phyloP scores from a whole-genome alignment of 495 filamentous ascomycete genomes.

The Patellaria atrata region DNA sequence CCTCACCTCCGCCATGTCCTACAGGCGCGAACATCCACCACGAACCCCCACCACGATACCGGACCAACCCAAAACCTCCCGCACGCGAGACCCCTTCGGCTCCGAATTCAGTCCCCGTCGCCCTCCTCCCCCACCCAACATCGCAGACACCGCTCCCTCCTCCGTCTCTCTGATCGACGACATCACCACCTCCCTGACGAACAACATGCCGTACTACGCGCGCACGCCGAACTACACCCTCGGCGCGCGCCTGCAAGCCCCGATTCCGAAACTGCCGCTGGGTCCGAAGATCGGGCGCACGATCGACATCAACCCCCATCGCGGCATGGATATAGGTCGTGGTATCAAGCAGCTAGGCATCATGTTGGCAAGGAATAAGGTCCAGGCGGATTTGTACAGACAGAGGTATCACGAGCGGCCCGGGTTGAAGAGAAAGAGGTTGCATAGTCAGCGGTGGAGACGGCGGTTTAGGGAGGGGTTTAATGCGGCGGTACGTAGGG shows the following conservation, averaged over 20 bases:
- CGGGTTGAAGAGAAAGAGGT: constrained; percentile 59
- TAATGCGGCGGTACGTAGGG: constrained; percentile 40
- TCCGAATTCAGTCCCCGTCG: background rate
- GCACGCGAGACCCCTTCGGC: background rate
- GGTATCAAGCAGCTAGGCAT: constrained; percentile 39
- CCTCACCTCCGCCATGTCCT: background rate
- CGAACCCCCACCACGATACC: background rate
- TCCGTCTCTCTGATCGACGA: background rate
- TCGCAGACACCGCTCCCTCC: background rate
- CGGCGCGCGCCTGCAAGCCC: constrained; percentile 6
- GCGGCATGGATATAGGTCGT: constrained; percentile 37
- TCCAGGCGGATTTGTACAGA: constrained; percentile 32
- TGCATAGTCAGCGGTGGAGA: constrained; percentile 51
- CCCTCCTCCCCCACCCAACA: background rate
- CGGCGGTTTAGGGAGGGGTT: constrained; percentile 52
- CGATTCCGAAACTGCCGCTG: constrained; percentile 19
- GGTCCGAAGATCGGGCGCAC: constrained; percentile 37
- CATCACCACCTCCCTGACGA: background rate
- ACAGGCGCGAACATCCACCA: too few species aligned
- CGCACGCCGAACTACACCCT: background rate
- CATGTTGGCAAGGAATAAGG: constrained; percentile 35
- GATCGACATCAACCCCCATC: constrained; percentile 31
- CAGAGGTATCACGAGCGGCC: constrained; percentile 59
- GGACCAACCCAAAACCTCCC: background rate
- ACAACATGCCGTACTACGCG: too few species aligned